These are phyloP conservation scores for Lophiotrema nucula DNA, from an alignment of 495 filamentous ascomycete genomes.

Conservation along the genomic window DNA sequence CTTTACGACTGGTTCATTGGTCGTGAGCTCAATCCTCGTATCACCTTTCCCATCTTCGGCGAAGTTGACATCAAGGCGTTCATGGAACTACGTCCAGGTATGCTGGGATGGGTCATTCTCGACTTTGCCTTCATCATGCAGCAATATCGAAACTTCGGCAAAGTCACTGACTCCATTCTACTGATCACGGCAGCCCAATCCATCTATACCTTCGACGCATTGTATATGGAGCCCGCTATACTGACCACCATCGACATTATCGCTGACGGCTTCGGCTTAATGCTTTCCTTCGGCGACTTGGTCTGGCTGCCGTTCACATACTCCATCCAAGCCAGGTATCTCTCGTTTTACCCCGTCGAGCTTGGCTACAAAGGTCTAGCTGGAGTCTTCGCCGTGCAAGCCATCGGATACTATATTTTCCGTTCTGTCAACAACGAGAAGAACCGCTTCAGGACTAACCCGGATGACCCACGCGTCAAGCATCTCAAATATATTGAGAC, in stretches of 20 bases:
- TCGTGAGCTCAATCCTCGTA: conserved; percentile 89
- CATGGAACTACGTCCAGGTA: conserved; percentile 85
- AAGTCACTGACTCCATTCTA: conserved; percentile 82
- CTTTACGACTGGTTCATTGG: conserved; percentile 98
- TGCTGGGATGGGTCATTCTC: conserved; percentile 86
- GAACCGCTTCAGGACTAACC: conserved; percentile 87
- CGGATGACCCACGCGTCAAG: conserved; percentile 73
- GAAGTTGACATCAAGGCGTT: conserved; percentile 88
- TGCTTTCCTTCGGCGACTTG: conserved; percentile 93
- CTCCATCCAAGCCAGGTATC: conserved; percentile 81
- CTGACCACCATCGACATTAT: conserved; percentile 96
- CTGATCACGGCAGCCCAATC: conserved; percentile 76
- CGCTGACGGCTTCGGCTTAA: conserved; percentile 92
- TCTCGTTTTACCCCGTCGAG: conserved; percentile 74
- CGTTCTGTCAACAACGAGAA: conserved; percentile 89
- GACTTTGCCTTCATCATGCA: conserved; percentile 82
- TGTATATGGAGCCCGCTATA: conserved; percentile 89
- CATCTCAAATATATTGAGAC: conserved; percentile 89
- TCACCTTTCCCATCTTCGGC: conserved; percentile 73
- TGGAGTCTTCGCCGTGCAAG: conserved; percentile 63
- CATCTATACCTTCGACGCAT: conserved; percentile 79
- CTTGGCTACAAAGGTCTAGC: conserved; percentile 66
- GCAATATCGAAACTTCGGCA: conserved; percentile 81
- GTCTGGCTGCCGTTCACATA: conserved; percentile 94
- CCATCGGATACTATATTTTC: conserved; percentile 80